Percentiles rank a stretch among this genome's conserved stretches.
These are phyloP conservation scores for Blepharisma stoltei DNA, from an alignment of 73 alveolate species.

Conservation along the genomic window DNA sequence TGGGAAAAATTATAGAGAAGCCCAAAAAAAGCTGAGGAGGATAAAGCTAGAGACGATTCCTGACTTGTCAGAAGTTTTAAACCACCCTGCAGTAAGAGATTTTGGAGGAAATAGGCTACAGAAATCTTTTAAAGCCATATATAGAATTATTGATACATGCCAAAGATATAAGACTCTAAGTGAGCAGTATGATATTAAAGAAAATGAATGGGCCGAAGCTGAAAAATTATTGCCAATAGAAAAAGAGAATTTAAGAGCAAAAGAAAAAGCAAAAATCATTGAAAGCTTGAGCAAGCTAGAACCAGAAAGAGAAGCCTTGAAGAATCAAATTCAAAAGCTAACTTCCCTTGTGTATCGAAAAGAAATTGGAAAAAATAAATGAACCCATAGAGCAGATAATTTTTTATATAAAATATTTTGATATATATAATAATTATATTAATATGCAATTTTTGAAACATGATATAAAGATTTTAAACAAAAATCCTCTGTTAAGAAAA, in stretches of 20 bases:
- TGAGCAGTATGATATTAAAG: background rate
- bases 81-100: background rate
- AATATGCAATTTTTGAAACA: no score
- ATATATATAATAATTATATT: no score
- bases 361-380: background rate
- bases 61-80: background rate
- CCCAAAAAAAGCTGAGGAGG: background rate
- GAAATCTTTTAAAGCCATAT: background rate
- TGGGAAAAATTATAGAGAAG: background rate
- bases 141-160: background rate
- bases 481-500: no score
- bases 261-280: background rate
- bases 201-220: slow-evolving; percentile 15
- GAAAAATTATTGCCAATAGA: background rate
- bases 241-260: background rate
- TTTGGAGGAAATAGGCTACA: background rate
- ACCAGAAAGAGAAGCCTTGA: background rate
- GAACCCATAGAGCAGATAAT: background rate
- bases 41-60: background rate
- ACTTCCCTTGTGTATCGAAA: background rate
- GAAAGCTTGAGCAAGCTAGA: background rate
- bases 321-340: background rate
- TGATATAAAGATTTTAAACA: no score
- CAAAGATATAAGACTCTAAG: background rate
- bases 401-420: background rate